Evolutionary conservation across 1,139 yeast genomes (phyloP).

Genomic region (Debaryomycetaceae sp.): DNA sequence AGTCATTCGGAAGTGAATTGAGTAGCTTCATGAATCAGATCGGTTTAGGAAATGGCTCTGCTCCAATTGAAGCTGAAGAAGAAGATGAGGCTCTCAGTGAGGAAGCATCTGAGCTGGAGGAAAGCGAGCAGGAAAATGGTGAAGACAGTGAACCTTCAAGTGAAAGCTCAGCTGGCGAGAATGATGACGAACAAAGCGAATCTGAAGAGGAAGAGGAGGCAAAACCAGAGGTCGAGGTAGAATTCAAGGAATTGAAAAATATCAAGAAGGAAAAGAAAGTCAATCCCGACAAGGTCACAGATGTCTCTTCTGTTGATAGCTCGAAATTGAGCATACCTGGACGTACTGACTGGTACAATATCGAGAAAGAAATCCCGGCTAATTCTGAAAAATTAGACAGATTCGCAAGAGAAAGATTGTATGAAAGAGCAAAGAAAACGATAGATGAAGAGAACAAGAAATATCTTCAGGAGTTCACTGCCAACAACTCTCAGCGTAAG

Average conservation of each 20-base stretch:
- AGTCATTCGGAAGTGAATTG: slow-evolving; percentile 55
- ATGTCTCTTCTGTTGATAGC: slow-evolving; percentile 53
- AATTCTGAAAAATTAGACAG: slow-evolving; percentile 41
- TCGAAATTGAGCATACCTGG: slow-evolving; percentile 60
- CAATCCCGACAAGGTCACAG: slow-evolving; percentile 42
- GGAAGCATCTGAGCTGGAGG: slow-evolving; percentile 24
- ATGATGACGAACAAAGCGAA: slow-evolving; percentile 13
- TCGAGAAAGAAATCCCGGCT: slow-evolving; percentile 30
- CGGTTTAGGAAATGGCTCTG: slow-evolving; percentile 52
- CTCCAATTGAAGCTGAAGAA: slow-evolving; percentile 31
- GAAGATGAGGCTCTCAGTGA: slow-evolving; percentile 29
- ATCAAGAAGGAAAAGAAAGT: slow-evolving; percentile 15
- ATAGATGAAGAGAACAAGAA: slow-evolving; percentile 69
- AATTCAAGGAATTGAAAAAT: slow-evolving; percentile 10
- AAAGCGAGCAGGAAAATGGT: slow-evolving; percentile 15
- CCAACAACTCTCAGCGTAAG: slow-evolving; percentile 80
- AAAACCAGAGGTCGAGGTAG: slow-evolving; percentile 7
- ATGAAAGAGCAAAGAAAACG: slow-evolving; percentile 62
- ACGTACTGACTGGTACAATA: slow-evolving; percentile 74
- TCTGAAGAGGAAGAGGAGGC: slow-evolving; percentile 20
- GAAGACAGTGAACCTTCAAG: slow-evolving; percentile 16
- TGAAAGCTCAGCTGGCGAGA: slow-evolving; percentile 13
- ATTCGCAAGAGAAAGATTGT: slow-evolving; percentile 54
- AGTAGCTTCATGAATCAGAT: slow-evolving; percentile 63
- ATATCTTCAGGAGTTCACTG: slow-evolving; percentile 74